These are phyloP conservation scores for Lachnellula occidentalis DNA, from an alignment of 2,329 filamentous ascomycete genomes.

Conservation along the genomic window DNA sequence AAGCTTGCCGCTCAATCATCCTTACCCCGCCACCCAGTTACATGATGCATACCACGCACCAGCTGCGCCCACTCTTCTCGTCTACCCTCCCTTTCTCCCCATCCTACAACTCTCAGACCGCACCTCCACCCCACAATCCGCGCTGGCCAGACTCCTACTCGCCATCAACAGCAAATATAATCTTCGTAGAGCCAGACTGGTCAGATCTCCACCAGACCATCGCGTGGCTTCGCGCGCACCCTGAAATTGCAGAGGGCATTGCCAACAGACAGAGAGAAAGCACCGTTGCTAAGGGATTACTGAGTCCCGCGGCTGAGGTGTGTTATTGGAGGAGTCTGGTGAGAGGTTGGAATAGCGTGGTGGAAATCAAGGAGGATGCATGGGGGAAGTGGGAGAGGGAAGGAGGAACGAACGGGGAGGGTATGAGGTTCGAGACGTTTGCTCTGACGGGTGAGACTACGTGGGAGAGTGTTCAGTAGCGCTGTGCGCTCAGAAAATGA, in stretches of 20 bases:
- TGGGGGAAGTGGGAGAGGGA: conserved; percentile 30
- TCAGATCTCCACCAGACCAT: conserved; percentile 44
- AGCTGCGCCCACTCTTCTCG: conserved; percentile 41
- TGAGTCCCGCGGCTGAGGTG: conserved; percentile 44
- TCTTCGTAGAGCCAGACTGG: conserved; percentile 49
- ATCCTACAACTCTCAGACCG: conserved; percentile 1
- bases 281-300: conserved; percentile 40
- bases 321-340: conserved; percentile 50
- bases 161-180: conserved; percentile 38
- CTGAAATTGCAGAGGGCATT: conserved; percentile 40
- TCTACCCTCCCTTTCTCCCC: conserved; percentile 21
- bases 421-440: conserved; percentile 28
- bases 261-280: conserved; percentile 41
- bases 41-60: conserved; percentile 46
- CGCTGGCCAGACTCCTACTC: conserved; percentile 37
- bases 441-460: conserved; percentile 17
- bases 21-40: conserved; percentile 43
- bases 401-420: conserved; percentile 30
- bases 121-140: conserved; percentile 10
- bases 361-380: conserved; percentile 33
- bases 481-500: not conserved
- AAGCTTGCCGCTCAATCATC: conserved; percentile 44
- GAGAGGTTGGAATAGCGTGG: conserved; percentile 42
- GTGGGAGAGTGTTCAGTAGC: conserved; percentile 8
- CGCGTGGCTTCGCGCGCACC: conserved; percentile 40